These are phyloP conservation scores for Ephemerocybe angulata DNA, from an alignment of 768 basidiomycete species.

Conservation along the genomic window DNA sequence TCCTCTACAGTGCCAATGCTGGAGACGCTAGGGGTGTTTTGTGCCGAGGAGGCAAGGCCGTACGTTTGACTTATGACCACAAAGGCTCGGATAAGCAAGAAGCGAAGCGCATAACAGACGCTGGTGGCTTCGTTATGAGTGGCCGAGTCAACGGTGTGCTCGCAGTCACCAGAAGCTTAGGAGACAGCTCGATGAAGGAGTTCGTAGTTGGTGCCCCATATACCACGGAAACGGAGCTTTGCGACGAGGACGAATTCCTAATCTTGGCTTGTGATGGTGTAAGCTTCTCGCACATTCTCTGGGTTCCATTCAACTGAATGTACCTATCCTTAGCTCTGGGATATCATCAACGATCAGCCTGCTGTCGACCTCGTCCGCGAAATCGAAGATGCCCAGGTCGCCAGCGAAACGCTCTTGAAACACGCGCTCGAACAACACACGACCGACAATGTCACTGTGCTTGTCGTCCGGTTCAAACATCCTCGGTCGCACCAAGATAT, in stretches of 20 bases:
- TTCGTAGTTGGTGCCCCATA: constrained; percentile 98
- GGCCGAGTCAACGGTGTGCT: constrained; percentile 97
- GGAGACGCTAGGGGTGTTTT: constrained; percentile 95
- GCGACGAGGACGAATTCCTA: constrained; percentile 86
- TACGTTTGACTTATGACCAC: constrained; percentile 96
- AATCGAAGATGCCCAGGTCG: constrained; percentile 74
- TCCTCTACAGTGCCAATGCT: constrained; percentile 93
- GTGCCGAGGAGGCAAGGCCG: constrained; percentile 84
- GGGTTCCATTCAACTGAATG: constrained; percentile 1
- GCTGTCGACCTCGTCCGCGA: constrained; percentile 83
- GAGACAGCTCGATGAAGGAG: constrained; percentile 98
- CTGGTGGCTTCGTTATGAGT: constrained; percentile 98
- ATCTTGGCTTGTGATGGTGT: constrained; percentile 98
- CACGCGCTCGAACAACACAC: constrained; percentile 87
- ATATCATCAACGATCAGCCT: constrained; percentile 86
- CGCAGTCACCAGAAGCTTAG: constrained; percentile 92
- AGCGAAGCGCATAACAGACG: constrained; percentile 95
- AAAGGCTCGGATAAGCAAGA: constrained; percentile 97
- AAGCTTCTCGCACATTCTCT: constrained; percentile 29
- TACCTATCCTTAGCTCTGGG: constrained; percentile 73
- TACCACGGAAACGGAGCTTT: constrained; percentile 92
- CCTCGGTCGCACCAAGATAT: background rate
- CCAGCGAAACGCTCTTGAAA: constrained; percentile 69
- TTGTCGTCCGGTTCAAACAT: constrained; percentile 81
- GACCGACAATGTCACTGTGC: constrained; percentile 90